Base-by-base conservation (phyloP, 371 early-diverging fungal genomes). In the Umbelopsis sp. region DNA sequence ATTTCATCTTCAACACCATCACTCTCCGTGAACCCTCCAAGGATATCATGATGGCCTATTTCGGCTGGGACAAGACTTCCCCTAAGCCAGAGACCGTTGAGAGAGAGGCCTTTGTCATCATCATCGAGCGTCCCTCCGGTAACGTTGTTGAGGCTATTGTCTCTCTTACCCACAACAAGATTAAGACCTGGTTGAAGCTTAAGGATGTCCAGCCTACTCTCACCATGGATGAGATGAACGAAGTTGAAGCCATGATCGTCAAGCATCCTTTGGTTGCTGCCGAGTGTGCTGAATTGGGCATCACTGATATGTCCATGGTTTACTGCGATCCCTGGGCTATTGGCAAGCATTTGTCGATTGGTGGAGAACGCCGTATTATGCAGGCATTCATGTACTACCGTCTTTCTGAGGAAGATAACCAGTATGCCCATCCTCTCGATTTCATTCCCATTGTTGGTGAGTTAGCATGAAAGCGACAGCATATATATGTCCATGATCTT, bases 361-460 rank as follows among this genome's bases (percentile, higher is more conserved):
- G 82, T 24, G 80, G 79, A 45, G 72, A 67, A 18, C 76, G 72
- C 63, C 80, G 84, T 67, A 50, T 84, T 66, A 80, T 81, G 80
- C 81, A 81, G 70, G 84, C 80, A 46, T 67, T 84, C n/a, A 80
- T 84, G 80, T 84, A 84, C 48, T 80, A 78, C 76, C 84, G 84
- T 73, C 80, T 80, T 41, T 76, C 79, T 50, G 82, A 84, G 53
- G 80, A 84, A 38, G 84, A 84, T 41, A 84, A 84, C 52, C 84
- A 84, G 51, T 84, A 84, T 68, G 84, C 82, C 37, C 84, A 84
- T 73, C 84, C 84, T 63, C 67, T 84, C 67, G 84, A 84, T 66
- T 84, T 84, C 57, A 77, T 84, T 66, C 84, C 84, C 41, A 79
- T 84, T 65, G 66, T 84, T 67, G 84, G 83, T 81, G 74, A 73